Percentiles rank a stretch among this genome's conserved stretches.
Evolutionary conservation across 495 filamentous ascomycete genomes (phyloP).

Genomic region (Hypoxylon trugodes): DNA sequence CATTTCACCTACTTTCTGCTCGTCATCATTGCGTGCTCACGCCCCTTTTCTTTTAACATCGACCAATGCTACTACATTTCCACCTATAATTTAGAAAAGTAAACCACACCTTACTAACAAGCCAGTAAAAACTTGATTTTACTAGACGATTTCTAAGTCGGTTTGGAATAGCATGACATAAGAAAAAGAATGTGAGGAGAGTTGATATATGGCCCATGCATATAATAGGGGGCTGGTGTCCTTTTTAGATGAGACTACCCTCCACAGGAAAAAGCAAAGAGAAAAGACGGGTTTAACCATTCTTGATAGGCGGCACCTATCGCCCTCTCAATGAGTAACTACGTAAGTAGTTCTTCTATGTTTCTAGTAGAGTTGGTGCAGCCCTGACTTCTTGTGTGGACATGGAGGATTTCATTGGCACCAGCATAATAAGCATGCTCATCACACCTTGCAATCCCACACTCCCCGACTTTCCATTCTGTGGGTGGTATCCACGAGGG

Average conservation of each 20-base stretch:
- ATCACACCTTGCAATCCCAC: slow-evolving; percentile 25
- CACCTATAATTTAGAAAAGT: too few species aligned
- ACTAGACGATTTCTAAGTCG: too few species aligned
- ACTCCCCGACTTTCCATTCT: not conserved
- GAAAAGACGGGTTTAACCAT: not conserved
- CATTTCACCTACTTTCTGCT: not conserved
- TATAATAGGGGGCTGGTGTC: not conserved
- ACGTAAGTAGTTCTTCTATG: not conserved
- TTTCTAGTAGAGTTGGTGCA: not conserved
- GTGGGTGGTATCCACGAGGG: not conserved
- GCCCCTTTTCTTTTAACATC: not conserved
- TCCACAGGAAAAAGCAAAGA: too few species aligned
- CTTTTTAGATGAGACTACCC: too few species aligned
- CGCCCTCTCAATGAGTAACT: not conserved
- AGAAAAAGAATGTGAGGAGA: not conserved
- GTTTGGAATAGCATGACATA: too few species aligned
- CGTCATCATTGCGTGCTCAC: slow-evolving; percentile 10
- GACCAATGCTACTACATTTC: slow-evolving; percentile 5
- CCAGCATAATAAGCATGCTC: not conserved
- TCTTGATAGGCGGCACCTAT: not conserved
- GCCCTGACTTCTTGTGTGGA: not conserved
- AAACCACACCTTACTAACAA: too few species aligned
- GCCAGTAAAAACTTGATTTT: too few species aligned
- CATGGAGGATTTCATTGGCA: not conserved
- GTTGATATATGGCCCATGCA: not conserved